Evolutionary conservation across 2,329 filamentous ascomycete genomes (phyloP), one percentile per base, ranked within the genome.

Genomic region (Acephala macrosclerotiorum): DNA sequence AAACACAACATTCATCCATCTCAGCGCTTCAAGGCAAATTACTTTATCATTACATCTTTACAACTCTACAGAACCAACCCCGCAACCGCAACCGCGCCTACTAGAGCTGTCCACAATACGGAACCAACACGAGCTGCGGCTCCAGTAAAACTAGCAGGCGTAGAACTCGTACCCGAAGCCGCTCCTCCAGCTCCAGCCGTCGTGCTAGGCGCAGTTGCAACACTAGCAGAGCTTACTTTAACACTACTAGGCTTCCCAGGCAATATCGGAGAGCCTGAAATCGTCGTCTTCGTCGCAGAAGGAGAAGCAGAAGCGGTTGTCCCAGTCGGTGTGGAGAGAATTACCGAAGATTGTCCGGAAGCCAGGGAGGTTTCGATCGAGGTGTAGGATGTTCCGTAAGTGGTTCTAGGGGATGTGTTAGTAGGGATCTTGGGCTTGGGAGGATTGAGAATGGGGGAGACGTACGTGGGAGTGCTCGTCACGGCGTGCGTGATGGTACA

Each of bases 401-500:
- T 11, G 45, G n/a, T 3, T n/a, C 42, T 45, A 20, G 18, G 42
- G 42, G 18, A 8, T n/a, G 42, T 45, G 14, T 45, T 18, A 12
- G 40, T 12, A 40, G 3, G 18, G 12, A 12, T 12, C 36, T 5
- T 2, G 18, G 42, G 18, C 8, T 45, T n/a, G 12, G 3, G 42
- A 20, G 8, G 14, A 8, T 5, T 12, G 42, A 45, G 18, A n/a
- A 14, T 2, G 3, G 42, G 42, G 42, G 42, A 40, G 18, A 45
- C 42, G 6, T 45, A 49, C n/a, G n/a, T 5, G n/a, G 45, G n/a
- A 49, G n/a, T 11, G 45, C 40, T 42, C 9, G 29, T 33, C 14
- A 29, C 49, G 20, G 49, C 7, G 18, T 33, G 49, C 25, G 49
- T 53, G 12, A 53, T 29, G 9, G 63, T 66, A 35, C 63, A 64